Conservation (phyloP, 2,329 filamentous ascomycete species). For the Colletotrichum chrysophilum region DNA sequence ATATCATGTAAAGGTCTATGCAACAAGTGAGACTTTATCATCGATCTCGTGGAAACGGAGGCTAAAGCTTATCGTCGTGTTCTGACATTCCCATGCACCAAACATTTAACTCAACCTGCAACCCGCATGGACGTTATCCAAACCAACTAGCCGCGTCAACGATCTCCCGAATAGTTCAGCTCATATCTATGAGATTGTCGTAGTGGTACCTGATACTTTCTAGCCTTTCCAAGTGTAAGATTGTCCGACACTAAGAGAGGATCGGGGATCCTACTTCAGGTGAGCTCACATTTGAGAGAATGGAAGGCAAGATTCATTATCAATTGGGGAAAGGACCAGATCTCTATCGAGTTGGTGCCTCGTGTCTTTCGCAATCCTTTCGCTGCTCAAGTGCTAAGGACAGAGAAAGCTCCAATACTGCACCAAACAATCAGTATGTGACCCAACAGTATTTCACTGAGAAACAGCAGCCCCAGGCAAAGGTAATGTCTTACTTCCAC, state of each 20-base stretch:
- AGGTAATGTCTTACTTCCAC: not conserved
- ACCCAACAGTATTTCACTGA: not conserved
- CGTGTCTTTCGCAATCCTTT: not conserved
- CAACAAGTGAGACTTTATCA: not conserved
- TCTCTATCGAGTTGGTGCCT: not conserved
- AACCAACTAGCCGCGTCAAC: not conserved
- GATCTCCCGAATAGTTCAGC: not conserved
- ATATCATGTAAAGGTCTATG: not conserved
- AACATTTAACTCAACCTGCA: not conserved
- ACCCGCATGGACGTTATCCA: not conserved
- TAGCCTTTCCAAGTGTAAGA: too few species aligned
- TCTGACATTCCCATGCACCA: not conserved
- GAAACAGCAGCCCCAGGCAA: too few species aligned
- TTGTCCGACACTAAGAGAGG: not conserved
- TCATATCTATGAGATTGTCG: not conserved
- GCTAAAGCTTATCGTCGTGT: too few species aligned
- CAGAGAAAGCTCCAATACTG: not conserved
- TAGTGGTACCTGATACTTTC: too few species aligned
- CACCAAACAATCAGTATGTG: not conserved
- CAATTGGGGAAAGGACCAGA: not conserved
- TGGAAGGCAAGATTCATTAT: not conserved
- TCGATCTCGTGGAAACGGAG: too few species aligned
- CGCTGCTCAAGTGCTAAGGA: not conserved
- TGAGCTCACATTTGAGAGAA: not conserved
- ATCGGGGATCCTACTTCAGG: not conserved